phyloP scores from a whole-genome alignment of 23 red algal species.

The Gracilaria domingensis region DNA sequence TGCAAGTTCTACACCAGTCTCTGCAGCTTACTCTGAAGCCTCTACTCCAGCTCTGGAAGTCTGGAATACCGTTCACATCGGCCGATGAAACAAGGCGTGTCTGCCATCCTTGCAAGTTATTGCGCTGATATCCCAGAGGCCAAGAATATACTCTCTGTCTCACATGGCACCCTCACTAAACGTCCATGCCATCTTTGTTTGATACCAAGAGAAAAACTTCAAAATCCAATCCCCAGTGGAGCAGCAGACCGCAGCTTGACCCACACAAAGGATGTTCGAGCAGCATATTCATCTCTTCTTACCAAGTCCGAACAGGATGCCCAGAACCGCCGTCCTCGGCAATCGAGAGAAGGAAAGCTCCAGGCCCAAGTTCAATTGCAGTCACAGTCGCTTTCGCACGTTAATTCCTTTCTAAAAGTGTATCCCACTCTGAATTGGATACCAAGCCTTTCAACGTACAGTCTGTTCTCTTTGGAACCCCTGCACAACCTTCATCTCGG shows the following conservation, averaged over 20 bases:
- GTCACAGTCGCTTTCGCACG: background rate
- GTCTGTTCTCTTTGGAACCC: conserved; percentile 26
- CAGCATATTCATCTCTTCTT: background rate
- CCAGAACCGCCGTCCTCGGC: background rate
- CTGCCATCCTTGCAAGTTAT: background rate
- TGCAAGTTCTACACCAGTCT: conserved; percentile 11
- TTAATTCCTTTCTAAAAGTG: background rate
- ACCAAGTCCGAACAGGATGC: background rate
- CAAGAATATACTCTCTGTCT: background rate
- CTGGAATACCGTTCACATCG: background rate
- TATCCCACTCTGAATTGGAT: background rate
- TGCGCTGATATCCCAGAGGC: background rate
- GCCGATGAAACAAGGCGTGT: background rate
- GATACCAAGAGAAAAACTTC: background rate
- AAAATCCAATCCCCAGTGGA: background rate
- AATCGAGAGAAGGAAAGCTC: background rate
- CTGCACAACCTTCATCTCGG: conserved; percentile 34
- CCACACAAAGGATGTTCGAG: background rate
- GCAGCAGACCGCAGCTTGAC: background rate
- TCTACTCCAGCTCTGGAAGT: background rate
- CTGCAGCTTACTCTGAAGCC: background rate
- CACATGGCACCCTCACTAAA: background rate
- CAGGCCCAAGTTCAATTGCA: background rate
- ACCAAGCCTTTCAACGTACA: background rate
- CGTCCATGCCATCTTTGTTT: background rate